Conservation (phyloP, 768 basidiomycete species). For the Leccinum disarticulatum region DNA sequence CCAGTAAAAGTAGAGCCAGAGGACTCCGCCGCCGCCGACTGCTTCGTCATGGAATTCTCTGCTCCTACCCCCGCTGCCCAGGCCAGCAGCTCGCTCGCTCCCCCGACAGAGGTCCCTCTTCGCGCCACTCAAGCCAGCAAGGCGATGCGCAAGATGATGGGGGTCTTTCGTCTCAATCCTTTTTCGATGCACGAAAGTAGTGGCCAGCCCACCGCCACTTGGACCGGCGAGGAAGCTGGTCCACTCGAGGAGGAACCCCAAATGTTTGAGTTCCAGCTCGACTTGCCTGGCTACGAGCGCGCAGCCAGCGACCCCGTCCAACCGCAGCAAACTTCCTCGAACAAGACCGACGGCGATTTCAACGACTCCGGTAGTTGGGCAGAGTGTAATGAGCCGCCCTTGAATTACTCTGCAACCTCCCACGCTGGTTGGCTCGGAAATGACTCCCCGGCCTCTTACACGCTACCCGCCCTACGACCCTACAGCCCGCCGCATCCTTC, state of each 20-base stretch:
- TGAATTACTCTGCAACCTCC: slow-evolving; percentile 22
- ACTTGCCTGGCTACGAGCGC: slow-evolving; percentile 30
- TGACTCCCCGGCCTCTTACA: slow-evolving; percentile 28
- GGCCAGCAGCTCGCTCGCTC: slow-evolving; percentile 42
- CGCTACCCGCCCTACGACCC: slow-evolving; percentile 31
- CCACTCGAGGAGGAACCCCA: slow-evolving; percentile 61
- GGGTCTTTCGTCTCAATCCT: slow-evolving; percentile 72
- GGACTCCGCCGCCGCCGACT: slow-evolving; percentile 25
- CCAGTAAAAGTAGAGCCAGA: slow-evolving; percentile 35
- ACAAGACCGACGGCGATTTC: slow-evolving; percentile 15
- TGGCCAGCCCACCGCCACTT: slow-evolving; percentile 42
- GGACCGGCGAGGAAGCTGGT: slow-evolving; percentile 52
- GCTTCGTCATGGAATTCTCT: slow-evolving; percentile 38
- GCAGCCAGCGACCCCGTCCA: slow-evolving; percentile 19
- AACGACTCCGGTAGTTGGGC: slow-evolving; percentile 25
- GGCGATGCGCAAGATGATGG: slow-evolving; percentile 76
- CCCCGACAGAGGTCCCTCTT: slow-evolving; percentile 66
- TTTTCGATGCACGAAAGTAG: slow-evolving; percentile 63
- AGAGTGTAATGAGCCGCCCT: slow-evolving; percentile 19
- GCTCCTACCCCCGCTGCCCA: slow-evolving; percentile 31
- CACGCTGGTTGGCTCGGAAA: slow-evolving; percentile 31
- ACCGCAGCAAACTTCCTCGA: slow-evolving; percentile 11
- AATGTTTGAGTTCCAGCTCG: slow-evolving; percentile 67
- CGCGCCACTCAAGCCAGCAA: slow-evolving; percentile 73
- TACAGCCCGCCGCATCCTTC: slow-evolving; percentile 28